Evolutionary conservation across 129 eudicot species (phyloP).

Genomic region (Pittosporum tobira): DNA sequence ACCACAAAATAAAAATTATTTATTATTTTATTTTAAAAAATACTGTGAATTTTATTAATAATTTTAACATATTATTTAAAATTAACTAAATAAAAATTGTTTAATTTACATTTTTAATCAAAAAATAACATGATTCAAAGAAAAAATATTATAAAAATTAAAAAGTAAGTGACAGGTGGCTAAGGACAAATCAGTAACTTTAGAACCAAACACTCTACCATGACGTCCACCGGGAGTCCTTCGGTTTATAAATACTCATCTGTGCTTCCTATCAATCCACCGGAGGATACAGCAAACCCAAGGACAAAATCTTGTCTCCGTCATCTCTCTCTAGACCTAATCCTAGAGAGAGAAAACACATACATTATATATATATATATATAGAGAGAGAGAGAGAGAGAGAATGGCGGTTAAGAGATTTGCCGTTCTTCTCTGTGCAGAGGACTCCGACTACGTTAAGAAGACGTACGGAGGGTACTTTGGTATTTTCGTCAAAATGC

Average conservation of each 20-base stretch:
- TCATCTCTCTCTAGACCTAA: constrained; percentile 29
- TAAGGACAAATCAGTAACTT: too few relatives aligned
- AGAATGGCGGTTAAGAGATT: constrained; percentile 42
- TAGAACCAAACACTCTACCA: too few relatives aligned
- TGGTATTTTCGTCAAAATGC: constrained; percentile 80
- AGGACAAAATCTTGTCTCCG: background rate
- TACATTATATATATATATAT: constrained; percentile 1
- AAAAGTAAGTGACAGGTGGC: too few relatives aligned
- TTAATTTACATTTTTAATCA: too few relatives aligned
- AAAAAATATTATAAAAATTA: too few relatives aligned
- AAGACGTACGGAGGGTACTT: constrained; percentile 81
- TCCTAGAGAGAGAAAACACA: constrained; percentile 14
- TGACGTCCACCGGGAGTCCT: too few relatives aligned
- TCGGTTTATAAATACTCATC: background rate
- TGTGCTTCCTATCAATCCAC: background rate
- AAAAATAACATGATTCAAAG: too few relatives aligned
- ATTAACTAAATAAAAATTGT: too few relatives aligned
- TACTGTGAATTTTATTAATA: too few relatives aligned
- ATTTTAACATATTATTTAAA: too few relatives aligned
- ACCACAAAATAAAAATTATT: too few relatives aligned
- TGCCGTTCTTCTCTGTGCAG: constrained; percentile 78
- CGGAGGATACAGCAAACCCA: background rate
- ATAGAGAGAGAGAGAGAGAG: constrained; percentile 9
- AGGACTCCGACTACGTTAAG: constrained; percentile 86
- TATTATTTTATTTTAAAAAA: too few relatives aligned